Percentiles rank a stretch among this genome's conserved stretches.
Conservation (phyloP, 306 rosid species). For the Urtica urens region DNA sequence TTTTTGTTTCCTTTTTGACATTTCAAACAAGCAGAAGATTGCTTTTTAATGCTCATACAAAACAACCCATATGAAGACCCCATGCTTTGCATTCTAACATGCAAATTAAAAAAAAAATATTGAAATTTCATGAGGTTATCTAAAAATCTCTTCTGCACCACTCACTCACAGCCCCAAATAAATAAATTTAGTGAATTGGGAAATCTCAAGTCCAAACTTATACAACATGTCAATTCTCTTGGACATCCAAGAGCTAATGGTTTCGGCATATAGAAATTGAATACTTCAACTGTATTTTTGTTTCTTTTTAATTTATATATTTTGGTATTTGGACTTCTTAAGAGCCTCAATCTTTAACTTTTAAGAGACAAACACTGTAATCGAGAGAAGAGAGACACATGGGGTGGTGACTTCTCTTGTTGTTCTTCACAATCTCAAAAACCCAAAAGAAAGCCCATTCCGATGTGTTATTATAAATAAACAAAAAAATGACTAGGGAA, state of each 20-base stretch:
- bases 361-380: constrained; percentile 25
- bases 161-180: constrained; percentile 3
- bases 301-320: constrained; percentile 16
- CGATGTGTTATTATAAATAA: constrained; percentile 18
- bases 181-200: background rate
- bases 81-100: constrained; percentile 23
- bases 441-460: constrained; percentile 42
- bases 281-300: constrained; percentile 26
- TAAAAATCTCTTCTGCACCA: constrained; percentile 19
- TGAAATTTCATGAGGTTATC: constrained; percentile 19
- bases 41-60: background rate
- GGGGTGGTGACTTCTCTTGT: constrained; percentile 33
- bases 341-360: constrained; percentile 26
- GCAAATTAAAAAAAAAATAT: constrained; percentile 16
- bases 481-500: background rate
- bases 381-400: constrained; percentile 36
- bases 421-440: constrained; percentile 11
- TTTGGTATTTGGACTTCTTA: constrained; percentile 21
- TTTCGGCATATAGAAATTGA: constrained; percentile 28
- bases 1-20: background rate
- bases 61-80: constrained; percentile 53
- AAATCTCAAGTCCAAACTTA: background rate
- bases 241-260: constrained; percentile 21
- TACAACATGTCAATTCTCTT: background rate
- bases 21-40: background rate